A percentile compares a stretch with the other conserved stretches of the same genome.
These are phyloP conservation scores for carrot (Daucus carota) DNA, from an alignment of 129 eudicot genomes.

Conservation along the genomic window DH1_v3.0 NC_030383.2:59604501-59605000, in stretches of 20 bases:
- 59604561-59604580: background rate
- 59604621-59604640: background rate
- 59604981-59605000: constrained; percentile 45
- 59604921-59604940: constrained; percentile 56
- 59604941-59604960: constrained; percentile 67
- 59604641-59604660: background rate
- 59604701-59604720: background rate
- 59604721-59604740: background rate
- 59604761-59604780: constrained; percentile 10
- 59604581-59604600: background rate
- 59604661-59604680: background rate
- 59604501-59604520: background rate
- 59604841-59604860: constrained; percentile 46
- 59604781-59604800: constrained; percentile 62
- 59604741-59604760: background rate
- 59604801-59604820: constrained; percentile 40
- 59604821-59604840: constrained; percentile 10
- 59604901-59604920: constrained; percentile 43
- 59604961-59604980: constrained; percentile 65
- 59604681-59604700: background rate
- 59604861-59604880: constrained; percentile 51
- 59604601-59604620: background rate
- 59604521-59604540: background rate
- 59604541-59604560: background rate
- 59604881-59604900: constrained; percentile 42